Evolutionary conservation across 2,329 filamentous ascomycete genomes (phyloP), one percentile per base, ranked within the genome.

Genomic region (Setomelanomma holmii): DNA sequence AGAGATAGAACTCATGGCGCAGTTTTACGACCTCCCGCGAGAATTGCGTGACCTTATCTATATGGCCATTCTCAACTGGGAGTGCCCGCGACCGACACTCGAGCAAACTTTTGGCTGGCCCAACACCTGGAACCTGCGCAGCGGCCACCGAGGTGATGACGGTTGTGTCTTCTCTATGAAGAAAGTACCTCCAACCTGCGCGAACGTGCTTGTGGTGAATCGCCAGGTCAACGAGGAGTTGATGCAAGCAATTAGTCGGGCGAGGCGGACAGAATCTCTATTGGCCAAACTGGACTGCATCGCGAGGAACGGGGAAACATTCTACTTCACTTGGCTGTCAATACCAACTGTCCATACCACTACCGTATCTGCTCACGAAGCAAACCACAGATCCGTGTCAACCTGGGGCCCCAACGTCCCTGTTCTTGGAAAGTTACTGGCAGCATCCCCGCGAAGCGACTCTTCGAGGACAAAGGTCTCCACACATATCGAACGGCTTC

Each of bases 1-100:
- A 30, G 27, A 30, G 14, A 14, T 14, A 30, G 27, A 30, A 30
- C 27, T 30, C 24, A 71, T 69, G 67, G 34, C 60, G n/a, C 52
- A 56, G 4, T 66, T 74, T 45, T 45, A 71, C 14, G 49, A 53
- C 21, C 56, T 73, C 6, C 71, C 71, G 8, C 60, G 69, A 14
- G 71, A 74, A 54, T 41, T 74, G 39, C 64, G 71, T 14, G 71
- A 74, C 35, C 60, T 69, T 55, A 67, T 74, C 33, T 73, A 73
- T 53, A 56, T 49, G 30, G 61, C 62, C 20, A 39, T 73, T 22
- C 44, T 74, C 22, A 66, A 64, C 12, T 55, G 53, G 22, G 57
- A 62, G 36, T 55, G 58, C 21, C 61, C 65, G 7, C 51, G 49
- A 19, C 69, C 71, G 8, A 44, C 40, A 3, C 42, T 60, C 14